A percentile compares a stretch with the other conserved stretches of the same genome.
Conservation (phyloP, 192 early-diverging fungal genomes). For the Backusella circina region DNA sequence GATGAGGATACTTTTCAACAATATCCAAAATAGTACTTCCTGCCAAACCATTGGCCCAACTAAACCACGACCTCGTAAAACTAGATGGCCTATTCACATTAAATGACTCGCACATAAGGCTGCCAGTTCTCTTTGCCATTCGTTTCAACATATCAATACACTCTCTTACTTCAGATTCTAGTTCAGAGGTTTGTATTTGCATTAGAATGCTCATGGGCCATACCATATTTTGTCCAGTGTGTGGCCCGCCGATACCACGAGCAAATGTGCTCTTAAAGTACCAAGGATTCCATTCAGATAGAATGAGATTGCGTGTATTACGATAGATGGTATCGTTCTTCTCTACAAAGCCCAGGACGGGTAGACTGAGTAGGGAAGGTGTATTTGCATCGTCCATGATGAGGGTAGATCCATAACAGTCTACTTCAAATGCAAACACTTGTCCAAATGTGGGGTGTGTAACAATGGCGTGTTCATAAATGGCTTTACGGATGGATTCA, state of each 20-base stretch:
- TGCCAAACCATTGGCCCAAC: slow-evolving; percentile 61
- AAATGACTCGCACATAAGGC: slow-evolving; percentile 66
- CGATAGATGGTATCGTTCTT: slow-evolving; percentile 47
- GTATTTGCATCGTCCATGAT: slow-evolving; percentile 74
- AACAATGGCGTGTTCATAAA: slow-evolving; percentile 45
- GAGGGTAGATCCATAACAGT: slow-evolving; percentile 60
- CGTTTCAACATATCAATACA: slow-evolving; percentile 52
- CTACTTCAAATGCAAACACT: slow-evolving; percentile 69
- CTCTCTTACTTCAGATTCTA: slow-evolving; percentile 45
- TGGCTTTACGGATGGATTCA: slow-evolving; percentile 42
- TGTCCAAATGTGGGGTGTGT: slow-evolving; percentile 49
- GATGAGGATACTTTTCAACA: slow-evolving; percentile 13
- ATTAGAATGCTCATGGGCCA: slow-evolving; percentile 69
- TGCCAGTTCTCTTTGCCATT: slow-evolving; percentile 45
- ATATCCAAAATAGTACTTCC: slow-evolving; percentile 37
- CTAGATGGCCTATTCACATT: slow-evolving; percentile 32
- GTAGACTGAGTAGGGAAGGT: slow-evolving; percentile 59
- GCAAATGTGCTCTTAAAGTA: slow-evolving; percentile 53
- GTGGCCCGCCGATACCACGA: slow-evolving; percentile 60
- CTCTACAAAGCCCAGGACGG: slow-evolving; percentile 55
- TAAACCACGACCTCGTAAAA: slow-evolving; percentile 53
- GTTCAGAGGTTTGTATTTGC: slow-evolving; percentile 46
- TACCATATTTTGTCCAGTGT: slow-evolving; percentile 46
- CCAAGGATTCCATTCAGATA: slow-evolving; percentile 64
- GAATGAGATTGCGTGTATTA: slow-evolving; percentile 52